Base-by-base conservation (phyloP, 257 asterid genomes). In the Echites panduratus region DNA sequence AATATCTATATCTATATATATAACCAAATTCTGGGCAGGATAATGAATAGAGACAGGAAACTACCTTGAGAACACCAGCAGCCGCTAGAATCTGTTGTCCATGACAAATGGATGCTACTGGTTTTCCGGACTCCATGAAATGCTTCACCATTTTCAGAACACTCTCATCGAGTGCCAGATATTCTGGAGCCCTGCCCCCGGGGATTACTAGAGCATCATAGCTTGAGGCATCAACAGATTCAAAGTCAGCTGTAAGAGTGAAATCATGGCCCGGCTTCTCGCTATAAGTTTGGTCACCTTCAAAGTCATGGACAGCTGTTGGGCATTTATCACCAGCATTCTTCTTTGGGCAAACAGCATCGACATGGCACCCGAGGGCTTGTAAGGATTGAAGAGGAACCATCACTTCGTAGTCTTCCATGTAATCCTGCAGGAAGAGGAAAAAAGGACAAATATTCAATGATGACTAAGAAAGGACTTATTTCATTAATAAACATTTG, bases 181-280 rank as follows among this genome's bases (percentile, higher is more conserved):
- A 94, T 80, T 94, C 99, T 5, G 99, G 99, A 47, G 99, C 96
- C 62, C 98, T 90, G 44, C 99, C 99, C 27, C 99, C 97, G 0
- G 98, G 99, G 65, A 94, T 94, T 63, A 91, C 99, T 52, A 94
- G 88, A 47, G 95, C 99, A 71, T 94, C 96, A 58, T 91, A 94
- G 84, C 79, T 84, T 17, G 95, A 88, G 79, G 85, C 82, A 54
- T 89, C 79, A 70, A 91, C 41, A 44, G 82, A 77, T 24, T 86
- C 91, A 58, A 91, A 94, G 53, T 79, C 74, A 4, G 92, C 92
- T 35, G 86, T 94, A 56, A 91, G 80, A 71, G 93, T 80, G 40
- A 94, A 94, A 77, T 91, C 87, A 81, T 94, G 97, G 61, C 99
- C 98, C 20, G 97, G 96, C 83, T 94, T 94, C 87, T 94, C 99